These are phyloP conservation scores for Lathyrus aphaca DNA, from an alignment of 306 rosid genomes.

Conservation along the genomic window DNA sequence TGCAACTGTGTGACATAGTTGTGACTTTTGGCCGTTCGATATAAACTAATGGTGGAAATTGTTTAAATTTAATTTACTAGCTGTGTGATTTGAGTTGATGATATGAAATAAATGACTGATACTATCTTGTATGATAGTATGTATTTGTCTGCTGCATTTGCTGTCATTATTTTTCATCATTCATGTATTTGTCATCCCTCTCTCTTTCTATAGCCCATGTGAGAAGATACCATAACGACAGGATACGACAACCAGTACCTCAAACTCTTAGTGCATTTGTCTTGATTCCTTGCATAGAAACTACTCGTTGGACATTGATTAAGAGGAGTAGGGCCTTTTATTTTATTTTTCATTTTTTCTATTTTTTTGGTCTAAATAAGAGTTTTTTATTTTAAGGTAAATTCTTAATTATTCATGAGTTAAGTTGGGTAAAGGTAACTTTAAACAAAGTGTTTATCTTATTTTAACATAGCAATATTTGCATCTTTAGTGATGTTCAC, in stretches of 20 bases:
- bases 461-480: too few species aligned
- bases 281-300: neutral
- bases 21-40: neutral
- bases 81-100: neutral
- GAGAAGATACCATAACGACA: neutral
- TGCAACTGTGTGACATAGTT: neutral
- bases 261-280: neutral
- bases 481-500: too few species aligned
- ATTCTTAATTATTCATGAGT: too few species aligned
- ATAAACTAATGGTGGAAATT: neutral
- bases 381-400: too few species aligned
- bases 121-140: neutral
- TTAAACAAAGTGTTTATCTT: too few species aligned
- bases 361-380: too few species aligned
- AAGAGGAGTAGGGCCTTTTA: too few species aligned
- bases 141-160: neutral
- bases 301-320: neutral
- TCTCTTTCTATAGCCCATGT: constrained; percentile 1
- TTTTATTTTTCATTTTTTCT: too few species aligned
- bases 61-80: neutral
- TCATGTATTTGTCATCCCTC: neutral
- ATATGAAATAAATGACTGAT: neutral
- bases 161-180: neutral
- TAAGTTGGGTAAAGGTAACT: too few species aligned
- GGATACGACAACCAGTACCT: neutral